These are phyloP conservation scores for Huntiella savannae DNA, from an alignment of 2,329 filamentous ascomycete species.

Conservation along the genomic window DNA sequence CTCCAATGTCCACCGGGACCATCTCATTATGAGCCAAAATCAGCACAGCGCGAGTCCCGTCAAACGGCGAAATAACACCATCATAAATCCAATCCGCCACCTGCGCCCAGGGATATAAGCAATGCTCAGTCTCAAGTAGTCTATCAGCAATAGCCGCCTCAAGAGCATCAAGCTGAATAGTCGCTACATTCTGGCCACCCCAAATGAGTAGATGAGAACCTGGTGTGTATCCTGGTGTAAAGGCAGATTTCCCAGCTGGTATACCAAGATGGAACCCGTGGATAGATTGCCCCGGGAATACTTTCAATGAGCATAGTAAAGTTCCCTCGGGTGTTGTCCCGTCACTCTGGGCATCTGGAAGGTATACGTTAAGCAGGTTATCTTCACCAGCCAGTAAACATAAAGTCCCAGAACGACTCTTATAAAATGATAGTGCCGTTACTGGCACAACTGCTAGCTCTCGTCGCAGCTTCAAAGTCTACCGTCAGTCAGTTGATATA, in stretches of 20 bases:
- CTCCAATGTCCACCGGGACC: slow-evolving; percentile 27
- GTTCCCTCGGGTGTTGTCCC: not conserved
- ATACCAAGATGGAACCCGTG: slow-evolving; percentile 44
- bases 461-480: slow-evolving; percentile 6
- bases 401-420: slow-evolving; percentile 15
- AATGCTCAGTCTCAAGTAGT: slow-evolving; percentile 1
- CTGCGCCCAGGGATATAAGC: slow-evolving; percentile 6
- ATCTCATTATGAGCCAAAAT: slow-evolving; percentile 81
- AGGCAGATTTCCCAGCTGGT: not conserved
- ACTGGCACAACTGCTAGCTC: slow-evolving; percentile 26
- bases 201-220: slow-evolving; percentile 37
- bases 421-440: slow-evolving; percentile 38
- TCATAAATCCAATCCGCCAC: slow-evolving; percentile 65
- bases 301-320: slow-evolving; percentile 23
- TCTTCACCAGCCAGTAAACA: slow-evolving; percentile 43
- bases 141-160: slow-evolving; percentile 8
- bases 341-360: slow-evolving; percentile 14
- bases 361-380: slow-evolving; percentile 34
- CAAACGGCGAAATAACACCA: slow-evolving; percentile 32
- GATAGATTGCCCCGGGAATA: slow-evolving; percentile 52
- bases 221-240: not conserved
- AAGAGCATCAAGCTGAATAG: slow-evolving; percentile 19
- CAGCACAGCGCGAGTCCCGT: slow-evolving; percentile 31
- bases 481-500: not conserved
- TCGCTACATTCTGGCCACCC: slow-evolving; percentile 43